These are phyloP conservation scores for Lagenaria siceraria DNA, from an alignment of 306 rosid genomes.

Conservation along the genomic window DNA sequence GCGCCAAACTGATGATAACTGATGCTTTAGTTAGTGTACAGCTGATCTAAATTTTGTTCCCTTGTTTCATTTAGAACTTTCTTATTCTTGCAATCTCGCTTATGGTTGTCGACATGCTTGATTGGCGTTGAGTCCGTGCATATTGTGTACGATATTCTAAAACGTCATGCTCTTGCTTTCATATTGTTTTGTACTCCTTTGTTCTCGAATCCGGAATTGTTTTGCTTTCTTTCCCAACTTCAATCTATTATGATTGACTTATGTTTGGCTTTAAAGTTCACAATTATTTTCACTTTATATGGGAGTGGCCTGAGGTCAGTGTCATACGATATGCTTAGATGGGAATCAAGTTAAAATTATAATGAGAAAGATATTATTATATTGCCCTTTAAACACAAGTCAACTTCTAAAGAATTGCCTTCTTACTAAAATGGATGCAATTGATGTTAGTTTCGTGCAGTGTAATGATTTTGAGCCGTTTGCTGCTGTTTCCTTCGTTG, in stretches of 20 bases:
- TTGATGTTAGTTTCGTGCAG: background rate
- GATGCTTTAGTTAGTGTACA: conserved; percentile 1
- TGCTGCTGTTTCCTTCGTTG: background rate
- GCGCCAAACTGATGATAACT: background rate
- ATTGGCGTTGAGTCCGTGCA: background rate
- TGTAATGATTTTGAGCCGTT: background rate
- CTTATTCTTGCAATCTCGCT: background rate
- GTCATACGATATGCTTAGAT: background rate
- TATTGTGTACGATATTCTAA: background rate
- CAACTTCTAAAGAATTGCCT: background rate
- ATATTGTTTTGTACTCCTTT: background rate
- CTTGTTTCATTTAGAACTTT: background rate
- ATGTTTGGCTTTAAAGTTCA: background rate
- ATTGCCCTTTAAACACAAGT: background rate
- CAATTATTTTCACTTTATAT: background rate
- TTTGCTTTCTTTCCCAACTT: background rate
- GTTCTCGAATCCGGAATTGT: background rate
- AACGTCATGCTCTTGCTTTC: background rate
- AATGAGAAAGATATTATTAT: background rate
- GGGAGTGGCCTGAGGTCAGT: background rate
- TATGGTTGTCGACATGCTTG: background rate
- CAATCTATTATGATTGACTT: background rate
- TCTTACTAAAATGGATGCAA: background rate
- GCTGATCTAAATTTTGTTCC: background rate
- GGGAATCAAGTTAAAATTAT: background rate